Evolutionary conservation across 257 asterid genomes (phyloP).

Genomic region (Craterostigma plantagineum): DNA sequence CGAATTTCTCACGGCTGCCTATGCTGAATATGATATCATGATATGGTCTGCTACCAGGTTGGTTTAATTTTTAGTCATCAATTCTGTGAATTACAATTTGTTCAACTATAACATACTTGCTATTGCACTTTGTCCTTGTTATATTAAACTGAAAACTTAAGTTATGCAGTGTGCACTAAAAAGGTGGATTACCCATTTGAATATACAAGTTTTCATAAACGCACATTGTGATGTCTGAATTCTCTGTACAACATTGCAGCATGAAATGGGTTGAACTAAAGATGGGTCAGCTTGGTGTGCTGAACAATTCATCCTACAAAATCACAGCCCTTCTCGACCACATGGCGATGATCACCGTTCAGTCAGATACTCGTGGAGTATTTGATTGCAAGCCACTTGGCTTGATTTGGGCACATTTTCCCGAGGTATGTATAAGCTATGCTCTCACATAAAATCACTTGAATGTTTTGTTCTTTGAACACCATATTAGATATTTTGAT

Average conservation of each 20-base stretch:
- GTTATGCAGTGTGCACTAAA: no score
- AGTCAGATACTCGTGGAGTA: slow-evolving; percentile 64
- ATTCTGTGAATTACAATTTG: slow-evolving; percentile 2
- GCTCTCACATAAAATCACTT: background rate
- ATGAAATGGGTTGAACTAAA: slow-evolving; percentile 93
- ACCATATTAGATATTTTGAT: no score
- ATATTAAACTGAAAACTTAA: no score
- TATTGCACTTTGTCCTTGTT: no score
- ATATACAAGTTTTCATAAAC: no score
- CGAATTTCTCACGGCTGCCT: slow-evolving; percentile 80
- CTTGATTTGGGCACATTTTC: slow-evolving; percentile 81
- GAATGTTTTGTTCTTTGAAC: background rate
- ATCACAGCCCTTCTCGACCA: slow-evolving; percentile 86
- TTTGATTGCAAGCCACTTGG: slow-evolving; percentile 92
- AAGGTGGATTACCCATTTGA: no score
- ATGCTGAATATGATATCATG: slow-evolving; percentile 88
- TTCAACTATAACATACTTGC: background rate
- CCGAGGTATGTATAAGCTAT: slow-evolving; percentile 32
- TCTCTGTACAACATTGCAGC: slow-evolving; percentile 19
- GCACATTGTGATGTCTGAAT: background rate
- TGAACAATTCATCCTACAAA: slow-evolving; percentile 58
- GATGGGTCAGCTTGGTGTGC: slow-evolving; percentile 94
- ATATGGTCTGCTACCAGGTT: slow-evolving; percentile 98
- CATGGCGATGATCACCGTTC: slow-evolving; percentile 83
- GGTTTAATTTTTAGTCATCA: slow-evolving; percentile 4